Evolutionary conservation across 352 stramenopile species (phyloP).

Genomic region (Aphanomyces invadans): DNA sequence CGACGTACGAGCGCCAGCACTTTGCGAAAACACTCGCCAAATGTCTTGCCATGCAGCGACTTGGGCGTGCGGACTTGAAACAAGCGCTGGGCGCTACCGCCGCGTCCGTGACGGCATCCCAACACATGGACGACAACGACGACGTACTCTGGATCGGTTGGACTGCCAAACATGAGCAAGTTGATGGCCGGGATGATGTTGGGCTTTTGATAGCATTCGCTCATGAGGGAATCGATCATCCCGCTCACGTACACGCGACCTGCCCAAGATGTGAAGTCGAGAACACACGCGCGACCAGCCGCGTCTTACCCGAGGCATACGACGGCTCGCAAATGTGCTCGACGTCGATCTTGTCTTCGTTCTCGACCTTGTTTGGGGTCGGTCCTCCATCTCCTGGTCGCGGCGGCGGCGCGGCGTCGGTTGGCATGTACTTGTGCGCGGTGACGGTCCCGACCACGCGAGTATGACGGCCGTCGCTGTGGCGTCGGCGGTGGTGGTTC

Average conservation of each 20-base stretch:
- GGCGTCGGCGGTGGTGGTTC: conserved; percentile 26
- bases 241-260: conserved; percentile 68
- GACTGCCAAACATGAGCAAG: conserved; percentile 53
- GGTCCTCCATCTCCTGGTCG: too few relatives aligned
- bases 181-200: conserved; percentile 70
- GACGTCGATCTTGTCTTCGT: conserved; percentile 19
- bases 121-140: not conserved
- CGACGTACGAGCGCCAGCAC: conserved; percentile 52
- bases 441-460: conserved; percentile 3
- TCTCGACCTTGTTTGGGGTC: conserved; percentile 24
- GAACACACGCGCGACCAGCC: conserved; percentile 37
- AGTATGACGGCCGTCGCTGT: conserved; percentile 27
- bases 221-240: conserved; percentile 68
- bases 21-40: conserved; percentile 58
- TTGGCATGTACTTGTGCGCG: conserved; percentile 14
- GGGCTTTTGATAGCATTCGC: conserved; percentile 70
- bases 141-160: conserved; percentile 51
- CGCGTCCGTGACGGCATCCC: not conserved
- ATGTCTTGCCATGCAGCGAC: conserved; percentile 43
- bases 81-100: conserved; percentile 42
- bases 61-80: conserved; percentile 60
- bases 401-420: too few relatives aligned
- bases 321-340: conserved; percentile 25
- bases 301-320: conserved; percentile 39
- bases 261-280: too few relatives aligned